These are phyloP conservation scores for Zangia roseola DNA, from an alignment of 768 basidiomycete genomes.

Conservation along the genomic window DNA sequence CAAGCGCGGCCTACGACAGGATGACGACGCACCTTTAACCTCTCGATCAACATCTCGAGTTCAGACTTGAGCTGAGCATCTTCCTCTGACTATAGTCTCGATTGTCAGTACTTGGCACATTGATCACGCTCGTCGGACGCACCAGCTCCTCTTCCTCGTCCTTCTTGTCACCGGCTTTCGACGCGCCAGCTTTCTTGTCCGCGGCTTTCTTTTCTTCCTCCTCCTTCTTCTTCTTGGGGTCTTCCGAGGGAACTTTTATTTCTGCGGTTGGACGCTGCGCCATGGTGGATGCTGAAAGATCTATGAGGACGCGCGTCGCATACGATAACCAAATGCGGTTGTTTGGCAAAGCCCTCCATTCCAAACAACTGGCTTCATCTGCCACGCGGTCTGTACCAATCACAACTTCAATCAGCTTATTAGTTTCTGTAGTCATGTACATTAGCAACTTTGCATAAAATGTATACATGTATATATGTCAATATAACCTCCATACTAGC, in stretches of 20 bases:
- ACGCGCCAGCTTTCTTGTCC: constrained; percentile 55
- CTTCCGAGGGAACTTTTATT: constrained; percentile 67
- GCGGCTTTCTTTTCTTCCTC: constrained; percentile 39
- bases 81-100: constrained; percentile 75
- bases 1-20: constrained; percentile 1
- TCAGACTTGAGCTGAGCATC: constrained; percentile 91
- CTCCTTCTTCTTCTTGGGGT: constrained; percentile 69
- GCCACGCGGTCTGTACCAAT: too few relatives aligned
- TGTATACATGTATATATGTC: too few relatives aligned
- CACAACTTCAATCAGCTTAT: too few relatives aligned
- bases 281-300: constrained; percentile 40
- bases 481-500: too few relatives aligned
- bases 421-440: too few relatives aligned
- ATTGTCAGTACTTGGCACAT: constrained; percentile 8
- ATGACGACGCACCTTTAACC: constrained; percentile 68
- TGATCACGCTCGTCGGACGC: constrained; percentile 34
- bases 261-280: constrained; percentile 56
- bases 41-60: constrained; percentile 95
- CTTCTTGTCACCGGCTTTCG: constrained; percentile 54
- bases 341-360: constrained; percentile 32
- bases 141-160: constrained; percentile 75
- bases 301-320: constrained; percentile 33
- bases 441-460: too few relatives aligned
- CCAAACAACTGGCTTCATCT: constrained; percentile 35
- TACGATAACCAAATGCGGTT: constrained; percentile 24